Conservation (phyloP, 1,284 basidiomycete species). For the Fomitopsis palustris region DNA sequence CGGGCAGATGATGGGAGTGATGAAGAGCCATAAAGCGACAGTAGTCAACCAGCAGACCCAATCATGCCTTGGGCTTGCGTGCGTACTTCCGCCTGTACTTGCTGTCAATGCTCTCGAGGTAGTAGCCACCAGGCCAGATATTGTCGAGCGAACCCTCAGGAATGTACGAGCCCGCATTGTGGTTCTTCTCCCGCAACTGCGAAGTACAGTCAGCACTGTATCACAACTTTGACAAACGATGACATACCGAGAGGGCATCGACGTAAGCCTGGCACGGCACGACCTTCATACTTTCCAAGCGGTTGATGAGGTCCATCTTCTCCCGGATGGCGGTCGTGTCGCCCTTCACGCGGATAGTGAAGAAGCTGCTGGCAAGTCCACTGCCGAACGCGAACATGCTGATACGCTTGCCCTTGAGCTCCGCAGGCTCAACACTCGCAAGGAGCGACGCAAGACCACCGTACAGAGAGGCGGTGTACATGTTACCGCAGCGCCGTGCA, state of each 20-base stretch:
- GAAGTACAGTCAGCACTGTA: constrained; percentile 3
- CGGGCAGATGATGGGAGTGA: neutral
- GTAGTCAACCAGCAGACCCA: neutral
- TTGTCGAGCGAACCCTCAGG: constrained; percentile 87
- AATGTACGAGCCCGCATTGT: constrained; percentile 86
- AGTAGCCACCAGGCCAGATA: constrained; percentile 93
- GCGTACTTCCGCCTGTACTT: constrained; percentile 92
- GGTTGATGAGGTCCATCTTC: constrained; percentile 77
- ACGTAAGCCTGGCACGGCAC: constrained; percentile 88
- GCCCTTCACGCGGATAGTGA: constrained; percentile 80
- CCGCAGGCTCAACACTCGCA: constrained; percentile 61
- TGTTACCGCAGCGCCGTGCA: constrained; percentile 91
- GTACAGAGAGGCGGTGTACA: constrained; percentile 98
- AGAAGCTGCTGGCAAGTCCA: constrained; percentile 92
- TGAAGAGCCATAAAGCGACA: neutral
- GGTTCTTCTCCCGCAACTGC: constrained; percentile 93
- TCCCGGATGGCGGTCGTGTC: constrained; percentile 78
- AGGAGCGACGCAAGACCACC: constrained; percentile 88
- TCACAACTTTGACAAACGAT: neutral
- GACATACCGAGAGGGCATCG: constrained; percentile 64
- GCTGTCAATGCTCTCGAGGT: constrained; percentile 89
- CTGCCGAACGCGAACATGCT: constrained; percentile 94
- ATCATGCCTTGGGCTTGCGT: constrained; percentile 26
- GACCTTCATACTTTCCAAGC: constrained; percentile 86
- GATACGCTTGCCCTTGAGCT: constrained; percentile 77